Percentiles rank a stretch among this genome's conserved stretches.
These are phyloP conservation scores for Rhizophlyctis rosea DNA, from an alignment of 192 early-diverging fungal species.

Conservation along the genomic window DNA sequence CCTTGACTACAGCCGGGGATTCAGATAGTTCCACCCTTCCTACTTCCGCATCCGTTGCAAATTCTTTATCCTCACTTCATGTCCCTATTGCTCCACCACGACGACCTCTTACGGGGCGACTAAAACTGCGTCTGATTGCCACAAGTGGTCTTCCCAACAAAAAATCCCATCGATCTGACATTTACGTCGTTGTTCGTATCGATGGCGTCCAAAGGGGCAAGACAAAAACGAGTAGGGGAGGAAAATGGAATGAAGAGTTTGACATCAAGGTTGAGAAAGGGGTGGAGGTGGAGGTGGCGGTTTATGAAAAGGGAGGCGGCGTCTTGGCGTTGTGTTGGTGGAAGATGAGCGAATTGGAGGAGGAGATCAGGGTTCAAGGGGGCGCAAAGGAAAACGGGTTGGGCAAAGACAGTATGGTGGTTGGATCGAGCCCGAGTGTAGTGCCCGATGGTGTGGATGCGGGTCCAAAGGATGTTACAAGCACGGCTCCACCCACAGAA, in stretches of 20 bases:
- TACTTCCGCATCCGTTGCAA: too few species aligned
- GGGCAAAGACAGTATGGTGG: too few species aligned
- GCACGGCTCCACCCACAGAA: not conserved
- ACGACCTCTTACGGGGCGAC: conserved; percentile 34
- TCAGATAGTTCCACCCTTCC: too few species aligned
- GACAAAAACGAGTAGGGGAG: conserved; percentile 56
- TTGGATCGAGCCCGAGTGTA: too few species aligned
- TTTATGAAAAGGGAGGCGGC: conserved; percentile 75
- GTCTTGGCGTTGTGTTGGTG: conserved; percentile 91
- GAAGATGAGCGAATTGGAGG: conserved; percentile 88
- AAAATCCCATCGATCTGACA: conserved; percentile 57
- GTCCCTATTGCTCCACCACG: too few species aligned
- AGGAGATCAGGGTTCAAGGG: conserved; percentile 51
- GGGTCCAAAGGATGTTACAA: not conserved
- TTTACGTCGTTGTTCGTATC: conserved; percentile 74
- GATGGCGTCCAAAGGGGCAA: conserved; percentile 77
- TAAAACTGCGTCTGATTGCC: conserved; percentile 35
- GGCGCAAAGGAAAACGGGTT: too few species aligned
- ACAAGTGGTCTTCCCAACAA: conserved; percentile 45
- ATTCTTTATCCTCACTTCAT: too few species aligned
- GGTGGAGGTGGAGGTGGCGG: conserved; percentile 86
- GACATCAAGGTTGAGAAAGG: conserved; percentile 86
- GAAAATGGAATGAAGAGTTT: conserved; percentile 83
- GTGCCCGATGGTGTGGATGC: not conserved
- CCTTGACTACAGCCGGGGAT: too few species aligned